Evolutionary conservation across 441 rosid genomes (phyloP).

Genomic region (Rhodomyrtus psidioides): DNA sequence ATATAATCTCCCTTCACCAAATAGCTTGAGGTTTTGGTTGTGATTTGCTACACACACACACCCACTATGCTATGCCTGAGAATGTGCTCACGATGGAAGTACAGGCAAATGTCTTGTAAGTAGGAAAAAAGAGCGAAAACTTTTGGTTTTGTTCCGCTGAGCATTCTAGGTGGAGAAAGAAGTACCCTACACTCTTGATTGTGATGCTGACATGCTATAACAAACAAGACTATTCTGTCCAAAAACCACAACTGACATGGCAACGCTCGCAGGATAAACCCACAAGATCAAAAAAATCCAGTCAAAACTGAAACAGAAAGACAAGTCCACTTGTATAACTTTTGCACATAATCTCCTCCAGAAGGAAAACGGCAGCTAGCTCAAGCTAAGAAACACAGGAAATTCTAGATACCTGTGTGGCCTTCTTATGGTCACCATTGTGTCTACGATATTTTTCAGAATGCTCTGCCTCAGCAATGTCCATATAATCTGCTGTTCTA

Average conservation of each 20-base stretch:
- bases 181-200: not conserved
- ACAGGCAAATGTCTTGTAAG: not conserved
- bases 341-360: not conserved
- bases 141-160: not conserved
- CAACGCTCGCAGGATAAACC: not conserved
- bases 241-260: not conserved
- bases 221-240: not conserved
- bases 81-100: not conserved
- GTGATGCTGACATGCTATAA: not conserved
- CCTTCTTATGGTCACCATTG: slow-evolving; percentile 32
- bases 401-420: slow-evolving; percentile 26
- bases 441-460: slow-evolving; percentile 29
- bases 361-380: not conserved
- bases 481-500: slow-evolving; percentile 19
- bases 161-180: not conserved
- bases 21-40: not conserved
- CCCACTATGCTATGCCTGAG: not conserved
- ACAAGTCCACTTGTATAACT: not conserved
- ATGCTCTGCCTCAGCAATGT: slow-evolving; percentile 33
- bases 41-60: not conserved
- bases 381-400: not conserved
- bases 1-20: not conserved
- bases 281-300: not conserved
- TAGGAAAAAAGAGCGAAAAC: not conserved
- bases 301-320: not conserved